Evolutionary conservation across 305 asterid species (phyloP).

Genomic region (Plantago coronopus): DNA sequence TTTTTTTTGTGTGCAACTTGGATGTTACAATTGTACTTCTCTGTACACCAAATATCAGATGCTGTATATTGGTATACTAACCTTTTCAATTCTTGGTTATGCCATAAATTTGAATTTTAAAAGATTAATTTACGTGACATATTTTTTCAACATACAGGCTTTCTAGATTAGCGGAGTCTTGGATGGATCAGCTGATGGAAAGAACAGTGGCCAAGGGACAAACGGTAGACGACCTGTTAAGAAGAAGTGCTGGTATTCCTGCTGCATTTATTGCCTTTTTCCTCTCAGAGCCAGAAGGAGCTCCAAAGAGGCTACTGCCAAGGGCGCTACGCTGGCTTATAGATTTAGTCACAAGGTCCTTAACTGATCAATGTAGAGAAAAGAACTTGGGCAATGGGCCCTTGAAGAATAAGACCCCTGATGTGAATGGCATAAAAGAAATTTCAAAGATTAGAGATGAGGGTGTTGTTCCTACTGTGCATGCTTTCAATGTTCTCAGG

Average conservation of each 20-base stretch:
- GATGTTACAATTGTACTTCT: no score
- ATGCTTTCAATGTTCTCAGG: constrained; percentile 88
- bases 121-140: constrained; percentile 9
- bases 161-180: constrained; percentile 75
- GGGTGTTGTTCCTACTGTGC: constrained; percentile 94
- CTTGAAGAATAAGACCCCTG: constrained; percentile 28
- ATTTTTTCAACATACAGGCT: constrained; percentile 53
- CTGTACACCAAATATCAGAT: no score
- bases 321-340: constrained; percentile 84
- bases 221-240: constrained; percentile 89
- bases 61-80: not conserved
- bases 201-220: constrained; percentile 87
- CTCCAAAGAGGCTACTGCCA: constrained; percentile 91
- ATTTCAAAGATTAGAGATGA: constrained; percentile 81
- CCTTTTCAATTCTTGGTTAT: constrained; percentile 3
- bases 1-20: no score
- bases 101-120: constrained; percentile 15
- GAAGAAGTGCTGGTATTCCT: constrained; percentile 99
- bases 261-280: constrained; percentile 95
- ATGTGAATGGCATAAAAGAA: constrained; percentile 35
- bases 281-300: constrained; percentile 95
- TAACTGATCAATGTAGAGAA: constrained; percentile 39
- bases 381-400: constrained; percentile 31
- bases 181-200: constrained; percentile 98
- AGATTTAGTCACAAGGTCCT: constrained; percentile 53